These are phyloP conservation scores for Maudiozyma bulderi DNA, from an alignment of 805 yeast species.

Conservation along the genomic window DNA sequence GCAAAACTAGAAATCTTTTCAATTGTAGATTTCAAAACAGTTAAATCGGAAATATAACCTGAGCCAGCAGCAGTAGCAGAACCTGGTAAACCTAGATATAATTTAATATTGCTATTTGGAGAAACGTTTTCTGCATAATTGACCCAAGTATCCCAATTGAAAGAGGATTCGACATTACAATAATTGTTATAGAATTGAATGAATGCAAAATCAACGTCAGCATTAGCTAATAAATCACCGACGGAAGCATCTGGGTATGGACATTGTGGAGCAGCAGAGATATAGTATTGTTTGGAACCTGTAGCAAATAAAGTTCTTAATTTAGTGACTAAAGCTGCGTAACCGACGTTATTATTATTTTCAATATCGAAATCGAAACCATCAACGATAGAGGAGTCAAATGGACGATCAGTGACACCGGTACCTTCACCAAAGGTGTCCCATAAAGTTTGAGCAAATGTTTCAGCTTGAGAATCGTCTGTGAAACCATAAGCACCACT, in stretches of 20 bases:
- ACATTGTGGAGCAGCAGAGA: slow-evolving; percentile 92
- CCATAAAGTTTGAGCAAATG: slow-evolving; percentile 52
- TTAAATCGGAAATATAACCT: slow-evolving; percentile 46
- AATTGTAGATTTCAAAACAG: slow-evolving; percentile 36
- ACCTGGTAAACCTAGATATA: slow-evolving; percentile 72
- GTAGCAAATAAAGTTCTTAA: slow-evolving; percentile 43
- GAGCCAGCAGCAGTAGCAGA: slow-evolving; percentile 48
- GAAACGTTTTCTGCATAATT: slow-evolving; percentile 47
- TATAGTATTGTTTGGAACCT: slow-evolving; percentile 52
- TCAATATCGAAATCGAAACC: slow-evolving; percentile 94
- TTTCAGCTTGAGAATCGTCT: slow-evolving; percentile 59
- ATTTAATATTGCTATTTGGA: slow-evolving; percentile 58
- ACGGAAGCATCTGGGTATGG: slow-evolving; percentile 69
- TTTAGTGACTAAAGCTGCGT: slow-evolving; percentile 47
- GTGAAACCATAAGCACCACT: slow-evolving; percentile 78
- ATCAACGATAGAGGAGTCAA: slow-evolving; percentile 69
- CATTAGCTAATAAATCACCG: slow-evolving; percentile 47
- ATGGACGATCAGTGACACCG: slow-evolving; percentile 47
- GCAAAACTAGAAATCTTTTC: slow-evolving; percentile 64
- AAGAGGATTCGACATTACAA: slow-evolving; percentile 45
- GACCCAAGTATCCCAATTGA: slow-evolving; percentile 71
- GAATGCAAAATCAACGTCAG: slow-evolving; percentile 69
- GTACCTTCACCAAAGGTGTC: slow-evolving; percentile 55
- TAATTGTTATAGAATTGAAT: slow-evolving; percentile 86
- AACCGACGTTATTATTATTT: slow-evolving; percentile 52